These are phyloP conservation scores for Jamesozyma lodderae DNA, from an alignment of 805 yeast genomes.

Conservation along the genomic window DNA sequence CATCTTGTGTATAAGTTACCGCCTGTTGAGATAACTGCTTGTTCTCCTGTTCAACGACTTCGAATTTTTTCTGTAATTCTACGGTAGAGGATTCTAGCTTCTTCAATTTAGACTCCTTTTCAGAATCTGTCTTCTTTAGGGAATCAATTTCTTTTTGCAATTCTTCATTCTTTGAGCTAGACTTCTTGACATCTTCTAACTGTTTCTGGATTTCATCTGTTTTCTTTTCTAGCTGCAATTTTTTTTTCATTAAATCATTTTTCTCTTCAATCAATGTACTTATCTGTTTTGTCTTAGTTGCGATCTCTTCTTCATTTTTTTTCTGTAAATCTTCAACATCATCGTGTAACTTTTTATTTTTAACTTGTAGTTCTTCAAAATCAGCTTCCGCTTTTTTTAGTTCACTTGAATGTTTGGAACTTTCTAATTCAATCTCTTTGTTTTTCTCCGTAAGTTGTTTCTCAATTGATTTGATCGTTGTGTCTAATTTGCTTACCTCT, in stretches of 20 bases:
- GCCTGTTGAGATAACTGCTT: background rate
- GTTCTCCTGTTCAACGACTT: background rate
- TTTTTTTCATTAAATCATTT: no score
- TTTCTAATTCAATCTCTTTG: background rate
- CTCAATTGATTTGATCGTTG: background rate
- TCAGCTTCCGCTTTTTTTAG: background rate
- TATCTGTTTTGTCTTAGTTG: background rate
- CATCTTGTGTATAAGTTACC: background rate
- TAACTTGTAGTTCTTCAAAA: background rate
- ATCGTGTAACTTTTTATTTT: background rate
- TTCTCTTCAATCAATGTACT: background rate
- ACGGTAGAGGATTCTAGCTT: background rate
- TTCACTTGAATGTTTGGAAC: background rate
- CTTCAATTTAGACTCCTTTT: background rate
- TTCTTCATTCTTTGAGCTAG: background rate
- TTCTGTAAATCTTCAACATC: background rate
- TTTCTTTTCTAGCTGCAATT: background rate
- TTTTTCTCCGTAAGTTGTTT: background rate
- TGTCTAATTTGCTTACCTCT: background rate
- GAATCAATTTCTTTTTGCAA: conserved; percentile 1
- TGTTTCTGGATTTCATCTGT: background rate
- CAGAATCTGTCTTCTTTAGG: background rate
- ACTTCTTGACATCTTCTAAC: background rate
- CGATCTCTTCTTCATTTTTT: background rate
- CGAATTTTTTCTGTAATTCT: background rate